Conservation (phyloP, 192 early-diverging fungal genomes). For the Umbelopsis sp. region DNA sequence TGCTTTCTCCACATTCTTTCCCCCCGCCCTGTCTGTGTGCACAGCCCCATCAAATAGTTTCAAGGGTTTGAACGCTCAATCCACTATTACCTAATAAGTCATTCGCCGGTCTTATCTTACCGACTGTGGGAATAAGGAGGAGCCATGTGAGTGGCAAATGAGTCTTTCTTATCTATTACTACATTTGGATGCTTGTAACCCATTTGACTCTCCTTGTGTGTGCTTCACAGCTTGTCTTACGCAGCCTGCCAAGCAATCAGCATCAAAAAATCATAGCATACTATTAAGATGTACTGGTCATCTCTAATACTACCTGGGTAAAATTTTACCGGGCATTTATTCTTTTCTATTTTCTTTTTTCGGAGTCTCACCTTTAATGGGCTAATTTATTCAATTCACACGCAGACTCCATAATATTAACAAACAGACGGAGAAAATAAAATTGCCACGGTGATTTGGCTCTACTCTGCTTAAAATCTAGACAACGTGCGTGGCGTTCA, state of each 20-base stretch:
- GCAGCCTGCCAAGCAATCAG: too few relatives aligned
- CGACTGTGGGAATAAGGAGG: constrained; percentile 5
- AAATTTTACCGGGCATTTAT: too few relatives aligned
- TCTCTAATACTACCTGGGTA: too few relatives aligned
- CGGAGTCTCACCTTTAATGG: too few relatives aligned
- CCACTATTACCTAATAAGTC: constrained; percentile 16
- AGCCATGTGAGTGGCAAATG: constrained; percentile 16
- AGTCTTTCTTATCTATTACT: constrained; percentile 6
- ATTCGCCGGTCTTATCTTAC: constrained; percentile 3
- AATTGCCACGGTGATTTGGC: too few relatives aligned
- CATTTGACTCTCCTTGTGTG: neutral
- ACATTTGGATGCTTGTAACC: neutral
- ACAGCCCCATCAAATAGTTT: neutral
- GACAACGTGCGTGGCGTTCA: neutral
- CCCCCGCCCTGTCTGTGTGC: neutral
- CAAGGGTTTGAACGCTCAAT: neutral
- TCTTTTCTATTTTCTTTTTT: too few relatives aligned
- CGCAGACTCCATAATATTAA: neutral
- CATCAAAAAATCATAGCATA: too few relatives aligned
- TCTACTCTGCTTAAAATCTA: too few relatives aligned
- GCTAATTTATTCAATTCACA: too few relatives aligned
- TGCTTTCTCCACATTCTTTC: neutral
- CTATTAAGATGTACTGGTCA: too few relatives aligned
- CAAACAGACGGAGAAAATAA: neutral
- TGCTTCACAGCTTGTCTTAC: too few relatives aligned